Percentiles rank a stretch among this genome's conserved stretches.
Evolutionary conservation across 495 filamentous ascomycete genomes (phyloP).

Genomic region (Talaromyces ruber): DNA sequence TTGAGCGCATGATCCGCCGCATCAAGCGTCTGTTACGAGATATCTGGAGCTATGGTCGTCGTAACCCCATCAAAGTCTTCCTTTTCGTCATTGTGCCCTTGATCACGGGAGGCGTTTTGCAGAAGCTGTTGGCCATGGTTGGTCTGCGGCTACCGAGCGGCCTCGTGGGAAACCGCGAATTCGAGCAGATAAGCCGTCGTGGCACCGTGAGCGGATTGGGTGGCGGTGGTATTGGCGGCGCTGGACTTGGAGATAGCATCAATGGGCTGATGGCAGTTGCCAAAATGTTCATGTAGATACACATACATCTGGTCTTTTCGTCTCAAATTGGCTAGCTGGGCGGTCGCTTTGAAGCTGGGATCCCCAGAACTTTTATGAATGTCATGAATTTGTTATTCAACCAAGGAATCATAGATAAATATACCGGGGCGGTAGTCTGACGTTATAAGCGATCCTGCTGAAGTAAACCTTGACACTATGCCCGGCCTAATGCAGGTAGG

Average conservation of each 20-base stretch:
- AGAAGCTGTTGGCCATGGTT: constrained; percentile 61
- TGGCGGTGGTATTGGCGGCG: constrained; percentile 15
- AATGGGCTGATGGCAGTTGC: constrained; percentile 47
- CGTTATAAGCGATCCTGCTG: neutral
- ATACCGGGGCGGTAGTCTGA: neutral
- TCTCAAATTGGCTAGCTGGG: neutral
- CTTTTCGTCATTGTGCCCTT: constrained; percentile 79
- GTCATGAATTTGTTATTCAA: neutral
- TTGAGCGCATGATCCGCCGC: constrained; percentile 57
- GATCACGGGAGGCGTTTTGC: constrained; percentile 69
- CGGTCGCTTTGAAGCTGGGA: neutral
- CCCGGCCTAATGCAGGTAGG: neutral
- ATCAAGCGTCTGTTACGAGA: constrained; percentile 67
- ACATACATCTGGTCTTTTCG: neutral
- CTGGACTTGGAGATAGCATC: constrained; percentile 34
- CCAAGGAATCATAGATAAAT: neutral
- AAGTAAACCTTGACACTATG: neutral
- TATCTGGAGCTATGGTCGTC: constrained; percentile 64
- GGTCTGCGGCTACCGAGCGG: constrained; percentile 62
- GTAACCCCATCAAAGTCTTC: constrained; percentile 75
- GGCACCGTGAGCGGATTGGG: constrained; percentile 5
- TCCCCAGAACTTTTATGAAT: neutral
- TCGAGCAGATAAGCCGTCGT: constrained; percentile 16
- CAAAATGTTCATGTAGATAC: constrained; percentile 53
- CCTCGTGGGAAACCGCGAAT: constrained; percentile 45